phyloP scores from a whole-genome alignment of 495 filamentous ascomycete genomes.

The Penicillium cinerascens region DNA sequence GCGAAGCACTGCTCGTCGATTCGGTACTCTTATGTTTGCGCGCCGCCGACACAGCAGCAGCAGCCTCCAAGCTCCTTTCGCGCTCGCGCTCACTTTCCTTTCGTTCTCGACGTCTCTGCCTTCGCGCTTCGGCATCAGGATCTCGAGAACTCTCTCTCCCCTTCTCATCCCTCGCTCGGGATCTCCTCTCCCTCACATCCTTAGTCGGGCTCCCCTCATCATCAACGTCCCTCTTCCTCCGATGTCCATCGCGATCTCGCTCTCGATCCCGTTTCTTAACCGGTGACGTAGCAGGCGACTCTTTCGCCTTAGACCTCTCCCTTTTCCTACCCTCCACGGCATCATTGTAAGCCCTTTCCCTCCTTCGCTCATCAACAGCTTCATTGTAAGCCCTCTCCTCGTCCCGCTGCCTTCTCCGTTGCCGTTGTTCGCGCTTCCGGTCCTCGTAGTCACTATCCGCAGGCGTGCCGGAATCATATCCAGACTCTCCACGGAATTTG shows the following conservation, averaged over 20 bases:
- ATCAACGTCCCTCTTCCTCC: slow-evolving; percentile 9
- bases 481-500: slow-evolving; percentile 20
- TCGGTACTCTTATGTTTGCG: slow-evolving; percentile 40
- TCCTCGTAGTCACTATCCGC: neutral
- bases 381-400: slow-evolving; percentile 7
- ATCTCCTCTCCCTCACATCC: slow-evolving; percentile 15
- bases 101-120: slow-evolving; percentile 18
- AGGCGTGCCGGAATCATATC: slow-evolving; percentile 20
- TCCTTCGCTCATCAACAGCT: slow-evolving; percentile 17
- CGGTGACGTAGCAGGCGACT: slow-evolving; percentile 36
- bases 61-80: slow-evolving; percentile 14
- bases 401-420: slow-evolving; percentile 1
- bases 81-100: slow-evolving; percentile 16
- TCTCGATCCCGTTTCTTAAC: slow-evolving; percentile 29
- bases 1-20: slow-evolving; percentile 38
- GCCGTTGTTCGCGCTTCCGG: neutral
- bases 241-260: slow-evolving; percentile 28
- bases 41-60: slow-evolving; percentile 10
- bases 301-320: slow-evolving; percentile 33
- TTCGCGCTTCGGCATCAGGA: slow-evolving; percentile 14
- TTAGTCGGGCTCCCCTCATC: slow-evolving; percentile 21
- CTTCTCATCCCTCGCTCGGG: neutral
- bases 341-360: slow-evolving; percentile 14
- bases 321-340: slow-evolving; percentile 20
- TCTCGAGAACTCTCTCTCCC: slow-evolving; percentile 9